phyloP scores from a whole-genome alignment of 1,284 basidiomycete genomes.

The Fomitopsis betulina region DNA sequence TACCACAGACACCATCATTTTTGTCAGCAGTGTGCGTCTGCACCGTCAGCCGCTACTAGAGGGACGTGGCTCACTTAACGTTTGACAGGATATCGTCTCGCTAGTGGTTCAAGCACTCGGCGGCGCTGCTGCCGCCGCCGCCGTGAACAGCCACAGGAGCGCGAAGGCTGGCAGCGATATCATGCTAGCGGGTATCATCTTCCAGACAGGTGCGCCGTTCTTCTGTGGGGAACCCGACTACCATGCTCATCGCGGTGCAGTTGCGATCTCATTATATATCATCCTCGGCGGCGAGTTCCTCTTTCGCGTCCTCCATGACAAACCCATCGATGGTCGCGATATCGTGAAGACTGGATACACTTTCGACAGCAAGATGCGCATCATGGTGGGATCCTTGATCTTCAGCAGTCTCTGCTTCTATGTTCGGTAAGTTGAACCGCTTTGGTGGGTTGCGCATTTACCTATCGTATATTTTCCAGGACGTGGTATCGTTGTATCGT shows the following conservation, averaged over 20 bases:
- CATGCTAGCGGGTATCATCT: conserved; percentile 53
- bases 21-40: conserved; percentile 39
- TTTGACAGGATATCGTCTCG: conserved; percentile 42
- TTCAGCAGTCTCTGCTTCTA: conserved; percentile 37
- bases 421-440: conserved; percentile 30
- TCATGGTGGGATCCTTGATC: conserved; percentile 32
- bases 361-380: conserved; percentile 26
- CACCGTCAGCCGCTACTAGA: neutral
- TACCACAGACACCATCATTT: conserved; percentile 43
- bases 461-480: conserved; percentile 17
- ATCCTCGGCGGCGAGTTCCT: conserved; percentile 42
- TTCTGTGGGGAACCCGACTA: neutral
- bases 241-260: conserved; percentile 14
- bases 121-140: conserved; percentile 44
- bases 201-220: conserved; percentile 43
- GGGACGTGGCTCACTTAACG: neutral
- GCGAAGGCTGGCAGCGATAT: conserved; percentile 36
- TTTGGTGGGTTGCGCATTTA: neutral
- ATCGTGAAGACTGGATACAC: conserved; percentile 4
- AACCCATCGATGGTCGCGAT: conserved; percentile 29
- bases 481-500: conserved; percentile 47
- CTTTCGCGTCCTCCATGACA: conserved; percentile 34
- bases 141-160: conserved; percentile 24
- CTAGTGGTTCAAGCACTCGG: conserved; percentile 52
- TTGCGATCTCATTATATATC: conserved; percentile 40